phyloP scores from a whole-genome alignment of 371 early-diverging fungal species.

The Mucor plumbeus region DNA sequence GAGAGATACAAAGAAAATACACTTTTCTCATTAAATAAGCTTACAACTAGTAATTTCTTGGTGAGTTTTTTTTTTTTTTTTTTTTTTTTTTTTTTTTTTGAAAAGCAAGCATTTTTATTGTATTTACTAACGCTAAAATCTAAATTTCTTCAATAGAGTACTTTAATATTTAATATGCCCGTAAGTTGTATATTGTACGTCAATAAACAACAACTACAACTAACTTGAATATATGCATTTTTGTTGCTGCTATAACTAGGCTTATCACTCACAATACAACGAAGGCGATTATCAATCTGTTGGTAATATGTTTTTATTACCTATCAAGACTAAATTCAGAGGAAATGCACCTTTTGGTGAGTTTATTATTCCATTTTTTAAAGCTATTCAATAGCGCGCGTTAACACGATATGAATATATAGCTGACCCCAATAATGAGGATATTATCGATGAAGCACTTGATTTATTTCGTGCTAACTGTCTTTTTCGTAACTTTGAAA shows the following conservation, averaged over 20 bases:
- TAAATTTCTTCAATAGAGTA: neutral
- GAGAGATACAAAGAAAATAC: neutral
- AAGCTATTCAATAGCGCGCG: neutral
- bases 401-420: constrained; percentile 8
- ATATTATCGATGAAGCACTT: constrained; percentile 94
- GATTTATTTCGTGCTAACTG: constrained; percentile 94
- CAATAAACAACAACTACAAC: neutral
- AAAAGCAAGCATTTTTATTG: neutral
- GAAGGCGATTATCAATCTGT: constrained; percentile 72
- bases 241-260: constrained; percentile 46
- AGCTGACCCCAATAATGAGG: constrained; percentile 72
- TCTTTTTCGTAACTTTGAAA: constrained; percentile 97
- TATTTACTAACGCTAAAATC: neutral
- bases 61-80: neutral
- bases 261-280: constrained; percentile 93
- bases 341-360: constrained; percentile 81
- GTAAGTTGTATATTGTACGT: neutral
- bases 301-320: constrained; percentile 88
- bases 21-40: constrained; percentile 3
- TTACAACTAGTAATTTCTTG: constrained; percentile 2
- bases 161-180: constrained; percentile 12
- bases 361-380: neutral
- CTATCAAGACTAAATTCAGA: constrained; percentile 85
- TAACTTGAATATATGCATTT: neutral
- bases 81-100: too few species aligned